Base-by-base conservation (phyloP, 2,329 filamentous ascomycete genomes). In the Xylaria sp. region DNA sequence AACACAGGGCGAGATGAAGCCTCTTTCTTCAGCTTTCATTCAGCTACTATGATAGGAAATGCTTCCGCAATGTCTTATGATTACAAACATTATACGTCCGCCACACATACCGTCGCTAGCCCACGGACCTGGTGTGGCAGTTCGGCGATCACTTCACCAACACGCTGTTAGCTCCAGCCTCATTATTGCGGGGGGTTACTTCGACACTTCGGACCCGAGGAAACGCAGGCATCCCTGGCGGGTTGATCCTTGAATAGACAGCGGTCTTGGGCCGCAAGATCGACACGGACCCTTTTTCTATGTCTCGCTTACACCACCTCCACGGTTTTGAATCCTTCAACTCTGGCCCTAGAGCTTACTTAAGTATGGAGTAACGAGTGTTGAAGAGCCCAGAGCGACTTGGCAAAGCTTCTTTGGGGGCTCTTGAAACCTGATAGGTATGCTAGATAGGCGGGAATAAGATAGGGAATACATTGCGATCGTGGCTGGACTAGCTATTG, bases 161-260 rank as follows among this genome's bases (percentile, higher is more conserved):
- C 17, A 19, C 34, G 36, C 53, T 36, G 17, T 27, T 27, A 53
- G 24, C 53, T 45, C 55, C 39, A 68, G 61, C 50, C 53, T 61
- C 56, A 36, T 54, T 39, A 3, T 42, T 47, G 24, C 27, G 4
- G 57, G 57, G 42, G 51, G 34, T 42, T 50, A 14, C 9, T 30
- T 51, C 42, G 42, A 57, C 45, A 36, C 53, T 61, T 68, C 42
- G 50, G 61, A 39, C 51, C 65, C 65, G 45, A 62, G 36, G 11
- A 24, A 39, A 48, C 34, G 27, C n/a, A 27, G 36, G 32, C 27
- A 12, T 1, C 65, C 65, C 61, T 55, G 56, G 56, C 19, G 24
- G 47, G 47, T 53, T 27, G 27, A 55, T 36, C 42, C 30, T 53
- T 59, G 57, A 51, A 53, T 27, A 55, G 11, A 14, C 9, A 9